Evolutionary conservation across 768 basidiomycete genomes (phyloP), one percentile per base, ranked within the genome.

Genomic region (Amanita pseudoporphyria): DNA sequence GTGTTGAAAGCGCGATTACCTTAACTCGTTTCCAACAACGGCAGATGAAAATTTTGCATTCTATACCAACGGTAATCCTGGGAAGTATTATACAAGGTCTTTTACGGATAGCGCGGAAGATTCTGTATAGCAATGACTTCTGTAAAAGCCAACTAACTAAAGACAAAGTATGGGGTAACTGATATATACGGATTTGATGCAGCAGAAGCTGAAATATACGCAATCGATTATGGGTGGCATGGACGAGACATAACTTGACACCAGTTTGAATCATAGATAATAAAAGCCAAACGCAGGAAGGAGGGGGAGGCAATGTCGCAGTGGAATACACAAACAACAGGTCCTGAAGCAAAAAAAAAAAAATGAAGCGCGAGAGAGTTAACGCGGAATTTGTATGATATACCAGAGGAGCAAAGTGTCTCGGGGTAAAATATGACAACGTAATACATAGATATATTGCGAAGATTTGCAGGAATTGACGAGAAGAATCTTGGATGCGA

Each of bases 381-480:
- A 32, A 39, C 44, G 39, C 32, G 45, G 54, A 58, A 57, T 54
- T n/a, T 35, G 33, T 50, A 50, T 40, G 49, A 50, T 43, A 50
- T 50, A 50, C 49, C 35, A 22, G 30, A 41, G 49, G 41, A 43
- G 49, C 31, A 43, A 42, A 32, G 49, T 43, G 49, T 50, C 42
- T 50, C 49, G 36, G 49, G 49, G 40, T 30, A 41, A 42, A 48
- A 50, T 35, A 50, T 42, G 49, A 31, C 49, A 41, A 41, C 47
- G 47, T 49, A 43, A 50, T 64, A 64, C 61, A 66, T 64, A 64
- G 54, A 59, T 61, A 58, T 58, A 57, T 57, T 61, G 61, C 55
- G 49, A 50, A 50, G 31, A 40, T 49, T 49, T 41, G 47, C 47
- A 41, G 47, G n/a, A 9, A 28, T 36, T 24, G 37, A 26, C 40